Evolutionary conservation across 495 filamentous ascomycete species (phyloP).

Genomic region (Penicillium desertorum): DNA sequence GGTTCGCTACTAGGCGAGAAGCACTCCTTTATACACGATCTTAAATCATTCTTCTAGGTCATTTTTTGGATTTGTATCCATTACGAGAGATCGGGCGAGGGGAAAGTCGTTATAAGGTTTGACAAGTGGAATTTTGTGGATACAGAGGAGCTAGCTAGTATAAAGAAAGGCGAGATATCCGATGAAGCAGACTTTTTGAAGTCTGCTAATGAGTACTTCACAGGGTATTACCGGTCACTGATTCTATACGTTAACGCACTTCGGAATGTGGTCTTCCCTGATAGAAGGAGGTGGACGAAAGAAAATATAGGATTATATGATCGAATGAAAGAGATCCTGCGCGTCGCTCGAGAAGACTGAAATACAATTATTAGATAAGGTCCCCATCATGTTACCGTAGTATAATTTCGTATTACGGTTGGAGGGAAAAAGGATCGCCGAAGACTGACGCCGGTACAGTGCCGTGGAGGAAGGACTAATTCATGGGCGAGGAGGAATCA

Average conservation of each 20-base stretch:
- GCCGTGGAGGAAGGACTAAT: too few species aligned
- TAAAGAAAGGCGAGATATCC: conserved; percentile 28
- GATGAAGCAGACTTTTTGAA: conserved; percentile 34
- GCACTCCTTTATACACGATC: conserved; percentile 32
- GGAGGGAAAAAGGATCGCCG: too few species aligned
- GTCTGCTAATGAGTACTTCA: conserved; percentile 31
- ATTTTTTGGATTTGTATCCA: conserved; percentile 52
- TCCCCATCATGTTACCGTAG: too few species aligned
- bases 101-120: conserved; percentile 18
- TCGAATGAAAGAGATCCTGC: conserved; percentile 27
- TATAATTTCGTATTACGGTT: too few species aligned
- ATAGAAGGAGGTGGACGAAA: conserved; percentile 30
- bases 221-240: conserved; percentile 34
- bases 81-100: conserved; percentile 26
- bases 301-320: conserved; percentile 27
- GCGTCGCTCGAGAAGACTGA: conserved; percentile 8
- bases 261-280: conserved; percentile 34
- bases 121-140: conserved; percentile 31
- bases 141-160: conserved; percentile 18
- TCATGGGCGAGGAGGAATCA: too few species aligned
- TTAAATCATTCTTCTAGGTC: conserved; percentile 58
- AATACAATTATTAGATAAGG: too few species aligned
- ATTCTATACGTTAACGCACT: conserved; percentile 36
- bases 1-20: conserved; percentile 24
- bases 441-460: too few species aligned